These are phyloP conservation scores for Xylaria sp. DNA, from an alignment of 2,329 filamentous ascomycete species.

Conservation along the genomic window DNA sequence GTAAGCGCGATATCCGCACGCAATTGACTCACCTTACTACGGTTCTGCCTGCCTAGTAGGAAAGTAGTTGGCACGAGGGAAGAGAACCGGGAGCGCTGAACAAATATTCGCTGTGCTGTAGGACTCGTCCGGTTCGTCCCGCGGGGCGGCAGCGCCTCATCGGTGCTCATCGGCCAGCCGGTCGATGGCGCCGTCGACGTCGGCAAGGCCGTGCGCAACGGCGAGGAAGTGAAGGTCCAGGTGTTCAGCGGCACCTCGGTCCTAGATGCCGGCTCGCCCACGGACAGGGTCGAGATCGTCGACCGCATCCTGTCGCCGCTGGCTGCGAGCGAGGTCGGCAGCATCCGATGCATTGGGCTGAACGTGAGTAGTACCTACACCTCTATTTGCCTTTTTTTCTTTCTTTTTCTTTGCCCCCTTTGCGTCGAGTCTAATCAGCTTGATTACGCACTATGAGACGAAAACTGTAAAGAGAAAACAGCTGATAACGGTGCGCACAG, in stretches of 20 bases:
- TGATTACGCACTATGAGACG: background rate
- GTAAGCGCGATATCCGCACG: constrained; percentile 2
- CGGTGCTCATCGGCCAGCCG: constrained; percentile 54
- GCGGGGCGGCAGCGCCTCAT: constrained; percentile 50
- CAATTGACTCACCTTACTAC: background rate
- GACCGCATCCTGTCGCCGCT: constrained; percentile 55
- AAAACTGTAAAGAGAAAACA: constrained; percentile 13
- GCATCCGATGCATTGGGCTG: constrained; percentile 61
- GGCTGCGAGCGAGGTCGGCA: constrained; percentile 52
- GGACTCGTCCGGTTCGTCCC: constrained; percentile 62
- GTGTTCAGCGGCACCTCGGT: constrained; percentile 63
- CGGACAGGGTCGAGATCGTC: constrained; percentile 49
- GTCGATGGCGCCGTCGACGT: constrained; percentile 56
- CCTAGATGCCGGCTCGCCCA: constrained; percentile 52
- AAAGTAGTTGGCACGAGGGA: too few species aligned
- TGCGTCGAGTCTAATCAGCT: background rate
- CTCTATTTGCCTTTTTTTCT: constrained; percentile 15
- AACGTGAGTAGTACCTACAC: constrained; percentile 44
- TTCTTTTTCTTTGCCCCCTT: too few species aligned
- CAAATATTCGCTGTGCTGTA: constrained; percentile 4
- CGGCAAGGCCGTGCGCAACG: constrained; percentile 57
- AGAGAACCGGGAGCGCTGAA: background rate
- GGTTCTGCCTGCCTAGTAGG: background rate
- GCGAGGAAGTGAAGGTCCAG: constrained; percentile 57
- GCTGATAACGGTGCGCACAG: constrained; percentile 21